Evolutionary conservation across 108 stramenopile species (phyloP).

Genomic region (Asterionellopsis glacialis): DNA sequence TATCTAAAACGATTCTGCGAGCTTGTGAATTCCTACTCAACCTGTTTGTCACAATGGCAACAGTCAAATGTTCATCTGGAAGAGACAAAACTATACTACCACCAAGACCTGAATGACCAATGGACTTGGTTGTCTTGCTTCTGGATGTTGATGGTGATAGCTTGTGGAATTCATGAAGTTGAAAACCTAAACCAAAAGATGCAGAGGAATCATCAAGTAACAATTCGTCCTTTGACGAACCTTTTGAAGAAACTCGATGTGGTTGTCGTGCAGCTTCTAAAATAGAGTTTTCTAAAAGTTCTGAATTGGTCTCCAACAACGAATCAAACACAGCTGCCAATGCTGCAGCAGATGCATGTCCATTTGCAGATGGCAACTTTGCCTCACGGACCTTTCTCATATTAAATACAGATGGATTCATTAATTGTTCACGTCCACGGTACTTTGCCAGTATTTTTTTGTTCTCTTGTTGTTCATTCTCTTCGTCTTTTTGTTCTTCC

Average conservation of each 20-base stretch:
- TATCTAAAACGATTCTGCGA: slow-evolving; percentile 4
- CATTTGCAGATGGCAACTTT: slow-evolving; percentile 31
- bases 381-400: slow-evolving; percentile 21
- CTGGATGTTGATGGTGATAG: background rate
- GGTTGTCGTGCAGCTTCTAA: background rate
- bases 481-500: slow-evolving; percentile 2
- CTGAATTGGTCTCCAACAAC: slow-evolving; percentile 1
- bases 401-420: slow-evolving; percentile 33
- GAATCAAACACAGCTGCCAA: slow-evolving; percentile 23
- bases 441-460: background rate
- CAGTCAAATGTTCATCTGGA: slow-evolving; percentile 8
- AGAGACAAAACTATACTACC: slow-evolving; percentile 20
- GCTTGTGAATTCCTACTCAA: slow-evolving; percentile 1
- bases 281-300: slow-evolving; percentile 3
- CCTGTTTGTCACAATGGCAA: slow-evolving; percentile 5
- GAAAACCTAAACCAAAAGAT: slow-evolving; percentile 28
- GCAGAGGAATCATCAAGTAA: slow-evolving; percentile 8
- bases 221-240: background rate
- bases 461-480: background rate
- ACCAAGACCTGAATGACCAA: slow-evolving; percentile 34
- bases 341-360: slow-evolving; percentile 24
- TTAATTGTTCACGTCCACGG: background rate
- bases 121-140: background rate
- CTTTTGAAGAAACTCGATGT: background rate
- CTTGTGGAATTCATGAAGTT: slow-evolving; percentile 17